Evolutionary conservation across 805 yeast species (phyloP), one percentile per base, ranked within the genome.

Genomic region (Naumovozyma castellii): DNA sequence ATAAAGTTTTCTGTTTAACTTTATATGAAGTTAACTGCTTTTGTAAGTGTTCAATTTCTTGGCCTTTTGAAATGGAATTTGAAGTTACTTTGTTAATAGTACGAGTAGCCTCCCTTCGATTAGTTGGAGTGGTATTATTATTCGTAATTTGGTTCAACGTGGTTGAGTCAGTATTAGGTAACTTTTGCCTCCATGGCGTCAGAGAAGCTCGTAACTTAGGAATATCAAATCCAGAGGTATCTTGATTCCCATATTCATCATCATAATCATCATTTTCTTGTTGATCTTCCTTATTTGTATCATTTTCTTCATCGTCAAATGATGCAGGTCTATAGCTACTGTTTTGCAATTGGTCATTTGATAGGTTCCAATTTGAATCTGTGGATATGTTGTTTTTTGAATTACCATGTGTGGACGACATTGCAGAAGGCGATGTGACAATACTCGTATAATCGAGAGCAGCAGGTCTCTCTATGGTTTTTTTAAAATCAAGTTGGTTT

Each of bases 11-110:
- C 3, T 60, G 54, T 38, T 58, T 66, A 17, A 61, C 56, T 42
- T 66, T 69, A 29, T 69, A 61, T 10, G 62, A 59, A 9, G 70
- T 70, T 12, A 74, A 45, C 37, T 71, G 69, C 35, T 56, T 55
- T 37, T 65, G 56, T 35, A 73, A 43, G n/a, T 56, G 55, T 39
- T 65, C 67, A 20, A 66, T 45, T 42, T 67, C 72, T 16, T 22
- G 10, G 10, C 6, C 27, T n/a, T n/a, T n/a, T n/a, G n/a, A n/a
- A n/a, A n/a, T n/a, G n/a, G n/a, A n/a, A n/a, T n/a, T n/a, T n/a
- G n/a, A n/a, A n/a, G n/a, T 36, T n/a, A n/a, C n/a, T n/a, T n/a
- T n/a, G n/a, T n/a, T n/a, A n/a, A n/a, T n/a, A n/a, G n/a, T n/a
- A n/a, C n/a, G n/a, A n/a, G n/a, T n/a, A n/a, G n/a, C n/a, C n/a